phyloP scores from a whole-genome alignment of 1,284 basidiomycete species.

The Malassezia slooffiae region DNA sequence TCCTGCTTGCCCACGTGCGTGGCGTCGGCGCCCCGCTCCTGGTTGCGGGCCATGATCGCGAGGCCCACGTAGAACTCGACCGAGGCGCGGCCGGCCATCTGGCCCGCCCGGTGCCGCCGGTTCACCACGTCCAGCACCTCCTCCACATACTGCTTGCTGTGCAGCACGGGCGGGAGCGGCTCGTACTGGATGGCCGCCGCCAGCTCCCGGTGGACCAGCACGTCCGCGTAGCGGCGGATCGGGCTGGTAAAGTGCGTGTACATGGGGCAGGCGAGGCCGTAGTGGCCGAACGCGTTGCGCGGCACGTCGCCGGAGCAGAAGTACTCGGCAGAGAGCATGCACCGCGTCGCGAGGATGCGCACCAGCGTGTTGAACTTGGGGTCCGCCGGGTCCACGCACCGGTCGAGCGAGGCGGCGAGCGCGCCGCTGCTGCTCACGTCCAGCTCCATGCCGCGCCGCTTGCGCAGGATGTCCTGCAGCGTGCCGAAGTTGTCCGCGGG shows the following conservation, averaged over 20 bases:
- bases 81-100: slow-evolving; percentile 88
- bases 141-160: slow-evolving; percentile 81
- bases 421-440: slow-evolving; percentile 86
- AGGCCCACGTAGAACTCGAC: slow-evolving; percentile 96
- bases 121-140: slow-evolving; percentile 77
- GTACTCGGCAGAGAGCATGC: slow-evolving; percentile 97
- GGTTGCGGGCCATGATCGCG: slow-evolving; percentile 55
- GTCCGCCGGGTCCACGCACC: slow-evolving; percentile 59
- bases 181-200: slow-evolving; percentile 76
- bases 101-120: slow-evolving; percentile 82
- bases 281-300: slow-evolving; percentile 86
- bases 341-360: slow-evolving; percentile 96
- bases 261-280: slow-evolving; percentile 87
- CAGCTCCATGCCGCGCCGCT: slow-evolving; percentile 70
- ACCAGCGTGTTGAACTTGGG: slow-evolving; percentile 87
- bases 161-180: slow-evolving; percentile 71
- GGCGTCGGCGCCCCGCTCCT: slow-evolving; percentile 53
- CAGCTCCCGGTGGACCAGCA: slow-evolving; percentile 87
- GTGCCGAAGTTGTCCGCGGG: slow-evolving; percentile 91
- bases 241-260: slow-evolving; percentile 85
- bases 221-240: slow-evolving; percentile 54
- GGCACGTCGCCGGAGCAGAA: slow-evolving; percentile 90
- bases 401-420: slow-evolving; percentile 78
- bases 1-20: slow-evolving; percentile 44
- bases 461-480: slow-evolving; percentile 79